Evolutionary conservation across 371 early-diverging fungal genomes (phyloP).

Genomic region (Mycotypha africana): DNA sequence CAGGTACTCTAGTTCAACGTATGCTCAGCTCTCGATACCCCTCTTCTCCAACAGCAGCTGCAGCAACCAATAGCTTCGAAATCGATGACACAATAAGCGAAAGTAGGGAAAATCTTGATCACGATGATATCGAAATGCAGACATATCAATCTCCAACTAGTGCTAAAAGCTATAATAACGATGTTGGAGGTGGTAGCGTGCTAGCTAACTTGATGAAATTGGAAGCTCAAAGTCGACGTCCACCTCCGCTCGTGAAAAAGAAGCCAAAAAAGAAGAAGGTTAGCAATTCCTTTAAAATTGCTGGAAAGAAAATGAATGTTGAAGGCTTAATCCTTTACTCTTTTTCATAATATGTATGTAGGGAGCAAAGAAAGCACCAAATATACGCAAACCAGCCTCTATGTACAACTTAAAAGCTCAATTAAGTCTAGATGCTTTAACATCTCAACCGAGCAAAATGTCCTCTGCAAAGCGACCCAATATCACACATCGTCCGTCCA

Average conservation of each 20-base stretch:
- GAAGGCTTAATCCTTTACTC: neutral
- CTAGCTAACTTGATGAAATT: constrained; percentile 37
- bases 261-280: constrained; percentile 7
- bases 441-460: constrained; percentile 3
- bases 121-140: neutral
- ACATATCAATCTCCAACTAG: neutral
- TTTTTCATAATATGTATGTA: too few species aligned
- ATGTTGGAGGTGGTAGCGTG: constrained; percentile 25
- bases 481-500: constrained; percentile 29
- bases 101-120: too few species aligned
- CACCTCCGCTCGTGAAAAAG: constrained; percentile 1
- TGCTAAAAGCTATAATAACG: neutral
- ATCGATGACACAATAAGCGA: too few species aligned
- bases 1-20: constrained; percentile 34
- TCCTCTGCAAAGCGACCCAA: constrained; percentile 20
- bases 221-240: constrained; percentile 23
- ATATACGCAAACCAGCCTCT: constrained; percentile 21
- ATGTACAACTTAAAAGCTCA: constrained; percentile 17
- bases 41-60: neutral
- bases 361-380: constrained; percentile 8
- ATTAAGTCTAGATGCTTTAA: constrained; percentile 8
- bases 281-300: constrained; percentile 5
- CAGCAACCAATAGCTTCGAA: neutral
- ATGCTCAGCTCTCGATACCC: constrained; percentile 21
- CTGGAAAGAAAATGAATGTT: too few species aligned